Conservation (phyloP, 305 asterid genomes). For the Solanum aculeatissimum region DNA sequence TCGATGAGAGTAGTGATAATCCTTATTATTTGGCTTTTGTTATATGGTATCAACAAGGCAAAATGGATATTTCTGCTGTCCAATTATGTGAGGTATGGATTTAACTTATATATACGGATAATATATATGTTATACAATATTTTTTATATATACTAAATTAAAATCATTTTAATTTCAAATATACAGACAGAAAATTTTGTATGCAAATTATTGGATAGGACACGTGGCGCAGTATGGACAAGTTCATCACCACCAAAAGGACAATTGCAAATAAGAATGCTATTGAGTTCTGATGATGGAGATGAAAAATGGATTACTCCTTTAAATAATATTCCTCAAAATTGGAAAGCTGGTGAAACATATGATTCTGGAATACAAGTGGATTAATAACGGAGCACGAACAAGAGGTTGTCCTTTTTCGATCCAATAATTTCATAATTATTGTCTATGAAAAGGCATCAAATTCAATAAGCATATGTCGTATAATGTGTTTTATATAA, state of each 20-base stretch:
- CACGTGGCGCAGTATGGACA: slow-evolving; percentile 74
- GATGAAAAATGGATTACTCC: slow-evolving; percentile 72
- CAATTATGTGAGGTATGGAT: slow-evolving; percentile 62
- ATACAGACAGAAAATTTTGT: slow-evolving; percentile 46
- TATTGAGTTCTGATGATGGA: slow-evolving; percentile 49
- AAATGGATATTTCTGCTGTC: slow-evolving; percentile 59
- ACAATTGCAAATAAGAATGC: slow-evolving; percentile 62
- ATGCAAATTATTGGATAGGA: slow-evolving; percentile 63
- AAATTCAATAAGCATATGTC: not conserved
- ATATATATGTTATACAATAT: no score
- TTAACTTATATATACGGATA: not conserved
- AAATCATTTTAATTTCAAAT: not conserved
- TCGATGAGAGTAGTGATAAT: slow-evolving; percentile 53
- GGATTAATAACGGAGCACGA: not conserved
- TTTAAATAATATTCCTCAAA: slow-evolving; percentile 41
- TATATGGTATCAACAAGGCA: slow-evolving; percentile 73
- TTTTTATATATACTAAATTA: not conserved
- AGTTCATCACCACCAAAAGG: slow-evolving; percentile 60
- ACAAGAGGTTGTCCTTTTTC: not conserved
- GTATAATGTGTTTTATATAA: not conserved
- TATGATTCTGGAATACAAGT: slow-evolving; percentile 78
- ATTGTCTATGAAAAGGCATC: not conserved
- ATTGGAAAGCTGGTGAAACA: slow-evolving; percentile 66
- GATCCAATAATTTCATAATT: not conserved
- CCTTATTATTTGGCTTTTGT: slow-evolving; percentile 72